Percentiles rank a stretch among this genome's conserved stretches.
phyloP scores from a whole-genome alignment of 192 early-diverging fungal species.

The Coemansia sp. region DNA sequence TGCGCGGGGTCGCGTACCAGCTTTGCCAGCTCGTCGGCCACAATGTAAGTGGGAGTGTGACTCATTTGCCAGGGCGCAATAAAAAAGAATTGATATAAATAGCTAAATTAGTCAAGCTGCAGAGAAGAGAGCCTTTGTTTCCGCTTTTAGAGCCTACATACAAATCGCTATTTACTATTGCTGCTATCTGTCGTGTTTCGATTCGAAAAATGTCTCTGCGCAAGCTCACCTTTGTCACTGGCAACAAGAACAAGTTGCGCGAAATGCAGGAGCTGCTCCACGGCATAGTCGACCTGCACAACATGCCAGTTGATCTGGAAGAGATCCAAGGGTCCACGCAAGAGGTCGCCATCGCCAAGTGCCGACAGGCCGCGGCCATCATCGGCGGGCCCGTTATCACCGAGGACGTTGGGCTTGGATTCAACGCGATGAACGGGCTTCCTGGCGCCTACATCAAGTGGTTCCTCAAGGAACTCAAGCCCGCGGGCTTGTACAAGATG shows the following conservation, averaged over 20 bases:
- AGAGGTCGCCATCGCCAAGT: conserved; percentile 82
- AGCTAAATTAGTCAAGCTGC: neutral
- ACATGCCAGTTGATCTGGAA: conserved; percentile 79
- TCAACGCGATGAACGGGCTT: conserved; percentile 91
- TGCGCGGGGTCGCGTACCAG: conserved; percentile 64
- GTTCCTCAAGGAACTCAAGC: conserved; percentile 85
- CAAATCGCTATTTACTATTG: neutral
- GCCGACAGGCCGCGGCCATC: conserved; percentile 68
- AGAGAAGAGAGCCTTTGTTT: neutral
- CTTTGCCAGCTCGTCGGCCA: conserved; percentile 51
- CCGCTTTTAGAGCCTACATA: neutral
- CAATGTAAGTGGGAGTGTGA: conserved; percentile 5
- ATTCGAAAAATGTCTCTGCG: conserved; percentile 33
- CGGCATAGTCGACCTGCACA: conserved; percentile 65
- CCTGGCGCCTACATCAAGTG: conserved; percentile 95
- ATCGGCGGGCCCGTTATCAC: conserved; percentile 78
- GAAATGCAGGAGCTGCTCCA: conserved; percentile 87
- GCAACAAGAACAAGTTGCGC: conserved; percentile 94
- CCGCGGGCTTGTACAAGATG: conserved; percentile 79
- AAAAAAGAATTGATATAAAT: neutral
- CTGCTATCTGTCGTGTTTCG: neutral
- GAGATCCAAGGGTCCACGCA: conserved; percentile 89
- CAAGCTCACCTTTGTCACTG: conserved; percentile 85
- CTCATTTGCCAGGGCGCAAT: neutral
- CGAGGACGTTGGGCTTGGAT: conserved; percentile 95